phyloP scores from a whole-genome alignment of 768 basidiomycete species.

The Panellus pusillus region DNA sequence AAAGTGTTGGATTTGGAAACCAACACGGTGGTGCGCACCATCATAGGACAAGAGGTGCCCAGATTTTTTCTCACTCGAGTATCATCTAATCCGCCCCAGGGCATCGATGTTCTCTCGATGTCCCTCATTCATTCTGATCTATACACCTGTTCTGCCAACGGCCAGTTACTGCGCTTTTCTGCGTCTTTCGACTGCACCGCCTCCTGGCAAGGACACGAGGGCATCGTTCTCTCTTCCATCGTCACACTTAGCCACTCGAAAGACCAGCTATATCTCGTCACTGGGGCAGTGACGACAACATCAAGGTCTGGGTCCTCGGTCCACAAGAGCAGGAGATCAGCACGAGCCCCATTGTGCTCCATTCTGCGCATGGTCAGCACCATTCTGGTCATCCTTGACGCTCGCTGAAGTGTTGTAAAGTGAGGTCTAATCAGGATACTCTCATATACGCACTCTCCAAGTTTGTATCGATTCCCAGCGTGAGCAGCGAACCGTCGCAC shows the following conservation, averaged over 20 bases:
- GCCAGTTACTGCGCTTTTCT: conserved; percentile 78
- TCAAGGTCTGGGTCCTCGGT: conserved; percentile 72
- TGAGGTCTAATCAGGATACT: conserved; percentile 46
- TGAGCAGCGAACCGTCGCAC: conserved; percentile 67
- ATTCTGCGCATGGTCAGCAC: conserved; percentile 18
- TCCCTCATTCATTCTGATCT: conserved; percentile 66
- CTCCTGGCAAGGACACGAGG: conserved; percentile 79
- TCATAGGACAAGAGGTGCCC: conserved; percentile 80
- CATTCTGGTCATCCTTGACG: no score
- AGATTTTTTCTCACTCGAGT: conserved; percentile 2
- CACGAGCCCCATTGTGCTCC: conserved; percentile 20
- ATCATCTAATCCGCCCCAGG: conserved; percentile 35
- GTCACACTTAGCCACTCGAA: conserved; percentile 40
- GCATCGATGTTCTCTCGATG: conserved; percentile 80
- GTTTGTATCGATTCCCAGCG: conserved; percentile 85
- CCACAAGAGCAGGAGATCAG: conserved; percentile 27
- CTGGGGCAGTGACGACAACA: conserved; percentile 85
- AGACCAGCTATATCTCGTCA: conserved; percentile 50
- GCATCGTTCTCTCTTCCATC: conserved; percentile 80
- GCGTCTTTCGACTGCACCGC: conserved; percentile 82
- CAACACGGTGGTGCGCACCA: conserved; percentile 78
- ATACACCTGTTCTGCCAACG: conserved; percentile 67
- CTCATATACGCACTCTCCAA: conserved; percentile 79
- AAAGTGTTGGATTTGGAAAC: conserved; percentile 91
- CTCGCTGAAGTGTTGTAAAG: no score